Base-by-base conservation (phyloP, 2,329 filamentous ascomycete genomes). In the Cytospora paraplurivora region DNA sequence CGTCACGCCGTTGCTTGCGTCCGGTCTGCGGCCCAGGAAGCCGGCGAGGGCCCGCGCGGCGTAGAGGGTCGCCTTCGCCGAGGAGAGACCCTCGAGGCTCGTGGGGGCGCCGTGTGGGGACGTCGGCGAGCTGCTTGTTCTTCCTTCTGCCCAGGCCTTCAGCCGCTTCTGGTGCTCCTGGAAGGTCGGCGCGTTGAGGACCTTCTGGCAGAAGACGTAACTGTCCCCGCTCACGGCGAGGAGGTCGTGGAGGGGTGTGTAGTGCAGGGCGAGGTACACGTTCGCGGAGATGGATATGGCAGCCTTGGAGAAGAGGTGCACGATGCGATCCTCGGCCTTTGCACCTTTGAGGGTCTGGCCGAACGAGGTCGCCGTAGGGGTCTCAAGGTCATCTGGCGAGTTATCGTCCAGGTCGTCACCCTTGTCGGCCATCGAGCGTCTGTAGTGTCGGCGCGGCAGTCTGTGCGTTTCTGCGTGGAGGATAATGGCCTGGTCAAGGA, bases 141-240 rank as follows among this genome's bases (percentile, higher is more conserved):
- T 61, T 12, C 62, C 58, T 15, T 68, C 69, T 10, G 63, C 71
- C 82, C 83, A 85, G 38, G 71, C 68, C 34, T 76, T 74, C 4
- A 87, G 75, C 19, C 77, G 77, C 59, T 72, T 74, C 70, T 82
- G 78, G 65, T 83, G 79, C 66, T 80, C 77, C 52, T 74, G 68
- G 67, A 82, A 87, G 12, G 75, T 71, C 33, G 76, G 74, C 2
- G 73, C 71, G 5, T 77, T 73, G 2, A 78, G 71, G 6, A 86
- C 73, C 68, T 87, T 87, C 61, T 80, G 78, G 57, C 80, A 79
- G 69, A 86, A 85, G 21, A 84, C 75, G 83, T 83, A 87, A 59
- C 79, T 84, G 66, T 86, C 81, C 55, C 85, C 84, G 34, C 82
- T 82, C 8, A 87, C 82, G 12, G 83, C 83, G 19, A 88, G 77